phyloP scores from a whole-genome alignment of 2,329 filamentous ascomycete species.

The Colletotrichum endophyticum region DNA sequence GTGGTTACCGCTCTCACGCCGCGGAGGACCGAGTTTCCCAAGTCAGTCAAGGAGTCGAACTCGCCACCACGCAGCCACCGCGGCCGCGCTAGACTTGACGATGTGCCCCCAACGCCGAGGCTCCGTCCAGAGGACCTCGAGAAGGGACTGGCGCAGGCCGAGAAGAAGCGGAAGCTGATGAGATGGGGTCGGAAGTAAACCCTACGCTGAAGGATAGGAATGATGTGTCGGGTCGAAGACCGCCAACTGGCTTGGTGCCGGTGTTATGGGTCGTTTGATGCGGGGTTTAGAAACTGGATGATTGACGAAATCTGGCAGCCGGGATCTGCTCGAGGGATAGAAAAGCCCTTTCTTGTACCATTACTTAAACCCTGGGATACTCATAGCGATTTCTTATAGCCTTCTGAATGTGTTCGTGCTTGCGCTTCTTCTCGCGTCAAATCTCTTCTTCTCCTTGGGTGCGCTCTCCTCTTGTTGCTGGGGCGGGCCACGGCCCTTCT shows the following conservation, averaged over 20 bases:
- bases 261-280: not conserved
- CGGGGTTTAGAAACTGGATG: not conserved
- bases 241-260: conserved; percentile 18
- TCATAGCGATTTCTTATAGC: conserved; percentile 48
- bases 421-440: conserved; percentile 67
- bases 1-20: conserved; percentile 69
- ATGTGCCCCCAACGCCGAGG: conserved; percentile 64
- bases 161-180: conserved; percentile 40
- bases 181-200: conserved; percentile 26
- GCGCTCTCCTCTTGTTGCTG: conserved; percentile 28
- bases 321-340: conserved; percentile 3
- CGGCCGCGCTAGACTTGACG: conserved; percentile 37
- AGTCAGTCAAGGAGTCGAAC: conserved; percentile 53
- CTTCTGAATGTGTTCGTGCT: conserved; percentile 77
- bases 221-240: not conserved
- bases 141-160: conserved; percentile 53
- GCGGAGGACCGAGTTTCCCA: conserved; percentile 64
- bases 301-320: not conserved
- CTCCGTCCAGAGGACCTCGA: conserved; percentile 62
- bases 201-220: not conserved
- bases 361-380: conserved; percentile 22
- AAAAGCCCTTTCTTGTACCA: conserved; percentile 14
- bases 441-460: conserved; percentile 37
- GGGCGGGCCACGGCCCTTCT: conserved; percentile 32
- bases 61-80: conserved; percentile 16